Evolutionary conservation across 257 asterid genomes (phyloP).

Genomic region (Solanum pimpinellifolium): DNA sequence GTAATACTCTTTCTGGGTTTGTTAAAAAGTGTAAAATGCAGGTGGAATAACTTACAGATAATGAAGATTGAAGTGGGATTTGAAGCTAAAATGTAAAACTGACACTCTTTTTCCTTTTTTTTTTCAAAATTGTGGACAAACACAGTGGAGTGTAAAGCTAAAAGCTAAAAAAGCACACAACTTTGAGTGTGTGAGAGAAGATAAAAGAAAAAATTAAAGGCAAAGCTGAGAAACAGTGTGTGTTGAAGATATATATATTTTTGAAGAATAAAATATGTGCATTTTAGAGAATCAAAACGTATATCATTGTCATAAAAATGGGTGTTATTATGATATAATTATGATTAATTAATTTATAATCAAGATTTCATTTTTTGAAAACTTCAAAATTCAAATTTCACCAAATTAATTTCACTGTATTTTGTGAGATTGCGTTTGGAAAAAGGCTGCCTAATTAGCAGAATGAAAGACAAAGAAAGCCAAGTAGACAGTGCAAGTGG

Average conservation of each 20-base stretch:
- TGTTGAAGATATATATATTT: neutral
- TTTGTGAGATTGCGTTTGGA: neutral
- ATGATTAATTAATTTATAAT: neutral
- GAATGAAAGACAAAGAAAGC: neutral
- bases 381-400: neutral
- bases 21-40: neutral
- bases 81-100: neutral
- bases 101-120: neutral
- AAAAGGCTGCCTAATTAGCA: neutral
- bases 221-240: neutral
- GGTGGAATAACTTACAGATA: constrained; percentile 21
- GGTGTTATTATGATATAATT: neutral
- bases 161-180: neutral
- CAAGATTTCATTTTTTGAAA: neutral
- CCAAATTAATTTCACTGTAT: neutral
- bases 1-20: constrained; percentile 9
- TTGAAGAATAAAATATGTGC: neutral
- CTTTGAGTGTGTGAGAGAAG: constrained; percentile 3
- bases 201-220: neutral
- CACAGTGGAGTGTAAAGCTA: neutral
- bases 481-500: neutral
- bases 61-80: constrained; percentile 10
- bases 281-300: neutral
- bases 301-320: neutral
- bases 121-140: neutral